These are phyloP conservation scores for Clonostachys sp. DNA, from an alignment of 2,329 filamentous ascomycete genomes.

Conservation along the genomic window DNA sequence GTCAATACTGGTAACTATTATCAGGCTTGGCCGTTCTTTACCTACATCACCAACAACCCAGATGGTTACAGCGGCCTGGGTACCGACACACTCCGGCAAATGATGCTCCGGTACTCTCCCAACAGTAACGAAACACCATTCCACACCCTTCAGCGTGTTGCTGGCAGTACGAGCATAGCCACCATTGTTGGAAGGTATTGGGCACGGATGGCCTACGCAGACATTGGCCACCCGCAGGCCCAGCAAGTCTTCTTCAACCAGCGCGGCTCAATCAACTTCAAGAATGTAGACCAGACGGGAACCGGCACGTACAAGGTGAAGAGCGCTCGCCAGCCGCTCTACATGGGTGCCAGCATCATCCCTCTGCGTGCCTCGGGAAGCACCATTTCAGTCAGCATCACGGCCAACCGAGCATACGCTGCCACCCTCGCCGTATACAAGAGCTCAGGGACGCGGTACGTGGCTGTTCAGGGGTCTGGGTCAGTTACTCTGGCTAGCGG, in stretches of 20 bases:
- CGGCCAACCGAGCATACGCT: conserved; percentile 26
- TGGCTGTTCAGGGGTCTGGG: conserved; percentile 26
- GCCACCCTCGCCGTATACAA: conserved; percentile 30
- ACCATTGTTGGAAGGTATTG: conserved; percentile 43
- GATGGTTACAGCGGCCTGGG: conserved; percentile 35
- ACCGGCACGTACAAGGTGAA: conserved; percentile 35
- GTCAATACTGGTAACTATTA: conserved; percentile 40
- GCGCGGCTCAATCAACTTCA: conserved; percentile 29
- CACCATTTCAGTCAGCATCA: conserved; percentile 24
- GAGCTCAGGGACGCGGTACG: conserved; percentile 26
- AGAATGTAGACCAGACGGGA: conserved; percentile 30
- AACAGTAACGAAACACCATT: conserved; percentile 45
- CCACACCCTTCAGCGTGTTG: conserved; percentile 35
- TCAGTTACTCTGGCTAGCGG: conserved; percentile 23
- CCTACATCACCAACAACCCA: conserved; percentile 42
- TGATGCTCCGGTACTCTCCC: conserved; percentile 34
- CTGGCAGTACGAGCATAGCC: conserved; percentile 21
- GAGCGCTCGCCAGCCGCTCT: conserved; percentile 31
- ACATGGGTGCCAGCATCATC: conserved; percentile 46
- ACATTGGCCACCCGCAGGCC: conserved; percentile 38
- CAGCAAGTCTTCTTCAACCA: conserved; percentile 28
- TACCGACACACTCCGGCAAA: conserved; percentile 30
- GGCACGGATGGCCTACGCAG: conserved; percentile 48
- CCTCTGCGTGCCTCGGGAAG: conserved; percentile 29
- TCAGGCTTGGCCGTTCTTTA: conserved; percentile 44